Evolutionary conservation across 352 stramenopile species (phyloP).

Genomic region (Pythium sp.): DNA sequence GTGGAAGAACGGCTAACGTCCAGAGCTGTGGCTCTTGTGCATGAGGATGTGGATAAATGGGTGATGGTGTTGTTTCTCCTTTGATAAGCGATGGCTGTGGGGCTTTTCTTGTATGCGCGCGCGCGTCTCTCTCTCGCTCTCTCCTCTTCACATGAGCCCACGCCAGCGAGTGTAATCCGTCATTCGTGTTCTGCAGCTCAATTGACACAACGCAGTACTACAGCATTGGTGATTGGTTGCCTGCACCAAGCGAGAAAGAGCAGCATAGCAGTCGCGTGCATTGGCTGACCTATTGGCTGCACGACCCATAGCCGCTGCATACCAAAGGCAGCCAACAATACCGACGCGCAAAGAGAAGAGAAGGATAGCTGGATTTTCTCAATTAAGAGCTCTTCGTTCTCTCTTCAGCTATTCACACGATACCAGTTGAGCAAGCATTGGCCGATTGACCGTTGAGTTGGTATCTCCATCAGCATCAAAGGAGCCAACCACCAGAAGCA

Average conservation of each 20-base stretch:
- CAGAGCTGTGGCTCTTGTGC: not conserved
- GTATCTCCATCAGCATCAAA: not conserved
- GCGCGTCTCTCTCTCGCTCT: not conserved
- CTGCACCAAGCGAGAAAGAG: not conserved
- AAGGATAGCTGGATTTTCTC: not conserved
- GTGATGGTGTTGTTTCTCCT: not conserved
- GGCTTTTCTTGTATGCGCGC: not conserved
- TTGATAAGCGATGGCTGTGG: not conserved
- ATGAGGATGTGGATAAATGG: not conserved
- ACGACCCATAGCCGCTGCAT: not conserved
- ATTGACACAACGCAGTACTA: not conserved
- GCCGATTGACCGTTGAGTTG: not conserved
- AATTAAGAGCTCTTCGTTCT: not conserved
- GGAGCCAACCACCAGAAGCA: not conserved
- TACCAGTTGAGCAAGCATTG: not conserved
- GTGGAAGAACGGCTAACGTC: not conserved
- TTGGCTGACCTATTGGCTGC: not conserved
- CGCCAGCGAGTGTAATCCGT: constrained; percentile 2
- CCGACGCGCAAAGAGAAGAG: not conserved
- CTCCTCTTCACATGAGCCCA: not conserved
- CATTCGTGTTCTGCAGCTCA: constrained; percentile 1
- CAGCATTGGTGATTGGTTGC: not conserved
- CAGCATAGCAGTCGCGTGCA: not conserved
- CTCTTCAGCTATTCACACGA: not conserved
- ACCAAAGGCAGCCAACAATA: not conserved